Percentiles rank a stretch among this genome's conserved stretches.
phyloP scores from a whole-genome alignment of 2,329 filamentous ascomycete species.

The Trichoderma koningii region DNA sequence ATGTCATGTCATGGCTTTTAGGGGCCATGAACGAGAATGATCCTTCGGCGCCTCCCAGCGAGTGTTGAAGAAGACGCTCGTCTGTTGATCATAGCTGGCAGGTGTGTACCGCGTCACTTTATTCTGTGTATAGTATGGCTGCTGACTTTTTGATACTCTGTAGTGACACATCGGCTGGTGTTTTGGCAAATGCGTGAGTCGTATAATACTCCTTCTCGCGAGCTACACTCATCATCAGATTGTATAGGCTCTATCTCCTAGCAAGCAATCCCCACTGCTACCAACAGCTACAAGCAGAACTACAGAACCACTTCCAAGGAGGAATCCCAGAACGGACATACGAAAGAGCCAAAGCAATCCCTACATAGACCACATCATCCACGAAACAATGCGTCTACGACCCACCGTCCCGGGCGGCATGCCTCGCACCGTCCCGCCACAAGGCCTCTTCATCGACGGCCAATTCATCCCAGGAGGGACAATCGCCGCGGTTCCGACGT shows the following conservation, averaged over 20 bases:
- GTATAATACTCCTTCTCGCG: no score
- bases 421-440: slow-evolving; percentile 41
- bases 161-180: not conserved
- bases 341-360: slow-evolving; percentile 30
- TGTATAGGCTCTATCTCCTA: not conserved
- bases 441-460: slow-evolving; percentile 40
- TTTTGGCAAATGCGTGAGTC: not conserved
- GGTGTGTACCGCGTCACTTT: not conserved
- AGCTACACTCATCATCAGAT: not conserved
- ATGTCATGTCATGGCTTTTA: slow-evolving; percentile 6
- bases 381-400: slow-evolving; percentile 45
- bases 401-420: slow-evolving; percentile 42
- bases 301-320: not conserved
- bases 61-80: slow-evolving; percentile 9
- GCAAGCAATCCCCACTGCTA: not conserved
- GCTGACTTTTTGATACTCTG: not conserved
- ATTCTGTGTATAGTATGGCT: no score
- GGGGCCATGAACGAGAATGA: not conserved
- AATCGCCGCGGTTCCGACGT: slow-evolving; percentile 35
- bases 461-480: slow-evolving; percentile 42
- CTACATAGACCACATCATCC: slow-evolving; percentile 40
- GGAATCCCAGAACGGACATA: slow-evolving; percentile 17
- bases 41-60: not conserved
- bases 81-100: slow-evolving; percentile 6
- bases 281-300: not conserved